Base-by-base conservation (phyloP, 768 basidiomycete species). In the Chalciporus pseudorubinellus region DNA sequence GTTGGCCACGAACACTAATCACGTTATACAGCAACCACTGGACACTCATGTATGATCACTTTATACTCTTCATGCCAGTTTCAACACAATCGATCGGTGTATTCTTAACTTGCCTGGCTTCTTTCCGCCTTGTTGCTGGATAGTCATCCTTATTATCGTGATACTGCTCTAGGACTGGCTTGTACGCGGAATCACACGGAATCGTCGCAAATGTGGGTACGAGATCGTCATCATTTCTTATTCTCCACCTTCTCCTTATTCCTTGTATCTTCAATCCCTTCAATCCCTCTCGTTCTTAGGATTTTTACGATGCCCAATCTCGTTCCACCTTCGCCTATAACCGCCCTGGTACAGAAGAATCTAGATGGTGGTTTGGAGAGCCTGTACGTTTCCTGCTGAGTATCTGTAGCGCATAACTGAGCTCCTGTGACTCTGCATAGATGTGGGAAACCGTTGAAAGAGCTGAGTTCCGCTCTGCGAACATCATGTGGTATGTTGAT, bases 371-470 rank as follows among this genome's bases (percentile, higher is more conserved):
- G 91, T 70, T 78, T 29, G 93, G 93, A 22, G 92, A 93, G 66
- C 91, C 92, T 16, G 92, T 93, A 48, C 58, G 78, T 58, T 9
- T 7, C 16, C 26, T 6, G 11, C 12, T 38, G 11, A 7, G n/a
- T 24, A 26, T 6, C 19, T 44, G 19, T 20, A 40, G 9, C 14
- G 7, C n/a, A 39, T 29, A 22, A 21, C 20, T 26, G 21, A 39
- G 10, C 26, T 19, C 22, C 19, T 44, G 33, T 8, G 21, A 24
- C 26, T 42, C 51, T 39, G 28, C 40, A 22, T 36, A 92, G 89
- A 87, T 93, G 76, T 95, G 92, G 92, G 90, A 91, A 64, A 93
- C 91, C 0, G 88, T 83, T 3, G 79, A 77, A 55, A 84, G 79
- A 52, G 82, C 85, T n/a, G 85, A 84, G 0, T 65, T 91, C 21